Evolutionary conservation across 306 rosid species (phyloP).

Genomic region (Senna siamea): DNA sequence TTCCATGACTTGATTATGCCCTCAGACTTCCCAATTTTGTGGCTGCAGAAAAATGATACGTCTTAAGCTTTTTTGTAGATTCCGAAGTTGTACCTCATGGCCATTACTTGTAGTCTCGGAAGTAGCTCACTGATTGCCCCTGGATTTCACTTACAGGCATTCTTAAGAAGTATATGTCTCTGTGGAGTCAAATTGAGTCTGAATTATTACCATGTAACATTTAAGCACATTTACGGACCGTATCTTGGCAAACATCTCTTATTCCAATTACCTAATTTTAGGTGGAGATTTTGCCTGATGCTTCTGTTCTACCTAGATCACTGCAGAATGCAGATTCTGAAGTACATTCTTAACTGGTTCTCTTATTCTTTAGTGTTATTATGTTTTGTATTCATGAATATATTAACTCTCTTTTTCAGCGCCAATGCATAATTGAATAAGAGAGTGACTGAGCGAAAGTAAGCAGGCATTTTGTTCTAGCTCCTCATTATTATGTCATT

Average conservation of each 20-base stretch:
- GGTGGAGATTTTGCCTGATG: slow-evolving; percentile 42
- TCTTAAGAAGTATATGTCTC: slow-evolving; percentile 47
- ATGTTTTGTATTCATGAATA: slow-evolving; percentile 43
- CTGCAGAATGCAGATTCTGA: slow-evolving; percentile 26
- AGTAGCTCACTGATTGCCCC: slow-evolving; percentile 43
- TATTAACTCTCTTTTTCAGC: slow-evolving; percentile 54
- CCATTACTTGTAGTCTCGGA: slow-evolving; percentile 37
- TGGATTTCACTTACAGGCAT: slow-evolving; percentile 41
- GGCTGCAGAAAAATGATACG: slow-evolving; percentile 29
- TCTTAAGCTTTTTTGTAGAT: slow-evolving; percentile 52
- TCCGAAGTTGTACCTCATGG: slow-evolving; percentile 46
- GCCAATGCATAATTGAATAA: slow-evolving; percentile 45
- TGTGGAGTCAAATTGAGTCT: slow-evolving; percentile 41
- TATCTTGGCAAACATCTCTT: slow-evolving; percentile 21
- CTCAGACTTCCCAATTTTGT: slow-evolving; percentile 5
- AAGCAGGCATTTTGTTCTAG: slow-evolving; percentile 35
- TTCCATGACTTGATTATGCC: background rate
- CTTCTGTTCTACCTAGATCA: slow-evolving; percentile 43
- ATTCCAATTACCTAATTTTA: slow-evolving; percentile 40
- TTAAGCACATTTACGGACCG: slow-evolving; percentile 32
- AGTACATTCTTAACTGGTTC: slow-evolving; percentile 50
- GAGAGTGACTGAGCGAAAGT: slow-evolving; percentile 45
- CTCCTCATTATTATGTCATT: slow-evolving; percentile 12
- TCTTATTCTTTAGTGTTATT: slow-evolving; percentile 45
- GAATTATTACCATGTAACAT: slow-evolving; percentile 39